Base-by-base conservation (phyloP, 257 asterid species). In the Solanum etuberosum region DNA sequence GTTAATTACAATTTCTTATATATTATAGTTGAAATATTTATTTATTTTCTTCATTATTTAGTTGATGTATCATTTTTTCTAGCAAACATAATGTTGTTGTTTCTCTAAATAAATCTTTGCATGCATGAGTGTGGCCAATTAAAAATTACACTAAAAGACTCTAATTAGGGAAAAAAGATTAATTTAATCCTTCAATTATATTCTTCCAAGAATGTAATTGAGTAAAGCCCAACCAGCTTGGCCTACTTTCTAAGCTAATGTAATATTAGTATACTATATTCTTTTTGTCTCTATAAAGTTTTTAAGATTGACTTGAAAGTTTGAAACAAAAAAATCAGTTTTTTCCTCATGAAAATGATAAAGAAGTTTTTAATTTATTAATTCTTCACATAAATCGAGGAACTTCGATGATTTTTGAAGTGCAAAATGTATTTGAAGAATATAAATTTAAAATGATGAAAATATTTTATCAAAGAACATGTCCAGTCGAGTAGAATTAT, bases 1-100 rank as follows among this genome's bases (percentile, higher is more conserved):
- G 98, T 93, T 67, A 4, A 54, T 54, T 6, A 54, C 10, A n/a
- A 9, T 13, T 73, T 73, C 34, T 20, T 27, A 40, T 32, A 25
- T 31, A 7, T 31, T 20, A n/a, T 72, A 10, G 23, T 46, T 43
- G 70, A 13, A 21, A 74, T 3, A 8, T 2, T 14, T 65, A 9
- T 40, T 16, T 16, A 15, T 70, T 76, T 43, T n/a, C 59, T 40
- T 42, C 65, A 21, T 54, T 9, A 65, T 65, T 32, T 67, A 37
- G 6, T 29, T 86, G 10, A 51, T 48, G 40, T 29, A 18, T 51
- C 25, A 27, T 8, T 10, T 15, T 81, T 46, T 38, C 23, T 18
- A 42, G 83, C 63, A 42, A 43, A 43, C 23, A 78, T 42, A 34
- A 73, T 35, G 13, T 78, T 40, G 9, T 31, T 40, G 7, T 21